Evolutionary conservation across 2,329 filamentous ascomycete species (phyloP).

Genomic region (Diaporthe nobilis): DNA sequence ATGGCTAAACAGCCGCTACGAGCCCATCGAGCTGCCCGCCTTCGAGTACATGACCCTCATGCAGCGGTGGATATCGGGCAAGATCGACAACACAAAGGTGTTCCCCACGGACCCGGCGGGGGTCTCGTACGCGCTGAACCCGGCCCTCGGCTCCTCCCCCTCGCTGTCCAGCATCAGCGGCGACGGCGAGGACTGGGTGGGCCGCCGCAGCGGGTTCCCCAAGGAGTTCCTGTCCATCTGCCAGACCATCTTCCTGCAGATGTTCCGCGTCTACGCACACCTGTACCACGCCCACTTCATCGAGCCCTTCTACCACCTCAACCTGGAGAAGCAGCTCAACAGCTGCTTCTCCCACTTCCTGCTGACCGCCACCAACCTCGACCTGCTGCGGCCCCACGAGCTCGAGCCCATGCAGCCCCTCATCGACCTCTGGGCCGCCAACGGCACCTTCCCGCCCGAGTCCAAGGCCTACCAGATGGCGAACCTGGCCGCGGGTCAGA

Average conservation of each 20-base stretch:
- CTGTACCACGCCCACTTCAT: constrained; percentile 89
- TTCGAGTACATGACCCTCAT: constrained; percentile 87
- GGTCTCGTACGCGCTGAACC: constrained; percentile 67
- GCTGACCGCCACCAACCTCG: constrained; percentile 76
- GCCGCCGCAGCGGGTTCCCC: constrained; percentile 86
- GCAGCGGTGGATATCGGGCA: constrained; percentile 88
- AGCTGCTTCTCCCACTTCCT: constrained; percentile 82
- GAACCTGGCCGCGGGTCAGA: constrained; percentile 62
- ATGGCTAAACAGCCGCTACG: constrained; percentile 83
- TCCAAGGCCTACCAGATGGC: constrained; percentile 67
- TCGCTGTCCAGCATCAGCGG: constrained; percentile 56
- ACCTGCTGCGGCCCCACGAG: constrained; percentile 81
- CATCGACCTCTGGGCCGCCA: constrained; percentile 83
- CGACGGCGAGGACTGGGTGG: constrained; percentile 75
- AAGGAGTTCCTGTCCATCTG: constrained; percentile 83
- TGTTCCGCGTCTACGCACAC: constrained; percentile 92
- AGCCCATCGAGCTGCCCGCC: constrained; percentile 84
- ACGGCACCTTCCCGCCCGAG: constrained; percentile 79
- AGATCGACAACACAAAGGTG: constrained; percentile 82
- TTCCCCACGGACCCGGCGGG: constrained; percentile 82
- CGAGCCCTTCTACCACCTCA: constrained; percentile 80
- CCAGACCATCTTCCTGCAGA: constrained; percentile 87
- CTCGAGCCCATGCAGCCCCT: constrained; percentile 87
- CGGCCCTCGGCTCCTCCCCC: constrained; percentile 61
- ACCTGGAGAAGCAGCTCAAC: constrained; percentile 77